These are phyloP conservation scores for Aspergillus spinulosporus DNA, from an alignment of 2,329 filamentous ascomycete genomes.

Conservation along the genomic window DNA sequence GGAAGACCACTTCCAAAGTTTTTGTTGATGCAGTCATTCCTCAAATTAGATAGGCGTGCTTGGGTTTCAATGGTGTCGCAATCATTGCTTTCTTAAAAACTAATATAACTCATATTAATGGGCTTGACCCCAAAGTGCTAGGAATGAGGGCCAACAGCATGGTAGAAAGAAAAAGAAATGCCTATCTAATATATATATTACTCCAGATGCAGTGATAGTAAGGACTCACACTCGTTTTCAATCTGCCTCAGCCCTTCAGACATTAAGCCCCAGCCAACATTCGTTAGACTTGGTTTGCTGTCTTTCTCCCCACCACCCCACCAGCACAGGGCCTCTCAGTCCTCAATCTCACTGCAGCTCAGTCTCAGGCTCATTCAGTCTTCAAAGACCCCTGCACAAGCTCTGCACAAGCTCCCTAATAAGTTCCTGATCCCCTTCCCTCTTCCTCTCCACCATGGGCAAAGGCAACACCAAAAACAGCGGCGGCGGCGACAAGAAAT, in stretches of 20 bases:
- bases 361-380: background rate
- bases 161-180: too few relatives aligned
- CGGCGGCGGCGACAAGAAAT: slow-evolving; percentile 36
- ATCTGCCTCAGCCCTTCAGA: background rate
- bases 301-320: background rate
- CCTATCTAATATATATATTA: background rate
- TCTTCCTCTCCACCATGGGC: slow-evolving; percentile 33
- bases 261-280: background rate
- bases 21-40: slow-evolving; percentile 10
- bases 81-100: background rate
- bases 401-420: too few relatives aligned
- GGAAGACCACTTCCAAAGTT: too few relatives aligned
- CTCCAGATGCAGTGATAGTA: too few relatives aligned
- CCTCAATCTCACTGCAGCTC: background rate
- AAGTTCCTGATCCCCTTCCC: background rate
- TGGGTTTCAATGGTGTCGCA: background rate
- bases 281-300: background rate
- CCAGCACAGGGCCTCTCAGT: background rate
- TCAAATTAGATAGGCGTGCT: slow-evolving; percentile 8
- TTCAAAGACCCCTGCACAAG: background rate
- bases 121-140: too few relatives aligned
- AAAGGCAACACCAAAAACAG: slow-evolving; percentile 45
- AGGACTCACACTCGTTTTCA: background rate
- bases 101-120: too few relatives aligned
- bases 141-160: too few relatives aligned